These are phyloP conservation scores for Penicillium crystallinum DNA, from an alignment of 495 filamentous ascomycete species.

Conservation along the genomic window DNA sequence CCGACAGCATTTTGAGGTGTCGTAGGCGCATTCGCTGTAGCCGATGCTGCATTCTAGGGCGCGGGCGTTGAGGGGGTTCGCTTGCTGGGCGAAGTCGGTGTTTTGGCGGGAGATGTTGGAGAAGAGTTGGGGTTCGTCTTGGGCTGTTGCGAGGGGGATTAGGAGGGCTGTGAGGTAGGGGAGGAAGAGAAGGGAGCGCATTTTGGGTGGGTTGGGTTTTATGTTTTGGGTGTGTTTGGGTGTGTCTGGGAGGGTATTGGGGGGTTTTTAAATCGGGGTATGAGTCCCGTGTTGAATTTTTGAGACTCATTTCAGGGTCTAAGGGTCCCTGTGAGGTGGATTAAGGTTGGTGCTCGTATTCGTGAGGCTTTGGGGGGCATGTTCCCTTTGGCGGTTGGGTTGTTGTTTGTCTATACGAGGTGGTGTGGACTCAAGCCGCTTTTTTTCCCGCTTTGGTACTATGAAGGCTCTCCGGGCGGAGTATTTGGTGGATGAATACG, in stretches of 20 bases:
- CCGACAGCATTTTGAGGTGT: slow-evolving; percentile 12
- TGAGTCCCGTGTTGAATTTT: neutral
- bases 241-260: no score
- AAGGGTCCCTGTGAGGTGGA: no score
- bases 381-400: neutral
- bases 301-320: neutral
- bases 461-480: no score
- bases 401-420: slow-evolving; percentile 16
- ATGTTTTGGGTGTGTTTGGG: no score
- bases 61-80: neutral
- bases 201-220: no score
- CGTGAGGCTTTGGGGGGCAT: neutral
- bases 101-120: slow-evolving; percentile 2
- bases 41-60: slow-evolving; percentile 4
- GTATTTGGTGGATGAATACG: no score
- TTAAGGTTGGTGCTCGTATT: slow-evolving; percentile 6
- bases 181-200: neutral
- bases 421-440: slow-evolving; percentile 10
- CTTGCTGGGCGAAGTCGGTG: neutral
- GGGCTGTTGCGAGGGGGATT: neutral
- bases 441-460: no score
- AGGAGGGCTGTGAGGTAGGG: neutral
- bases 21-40: slow-evolving; percentile 11
- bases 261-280: no score
- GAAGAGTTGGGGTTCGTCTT: slow-evolving; percentile 5